Base-by-base conservation (phyloP, 2,329 filamentous ascomycete species). In the Pseudogymnoascus sp. region DNA sequence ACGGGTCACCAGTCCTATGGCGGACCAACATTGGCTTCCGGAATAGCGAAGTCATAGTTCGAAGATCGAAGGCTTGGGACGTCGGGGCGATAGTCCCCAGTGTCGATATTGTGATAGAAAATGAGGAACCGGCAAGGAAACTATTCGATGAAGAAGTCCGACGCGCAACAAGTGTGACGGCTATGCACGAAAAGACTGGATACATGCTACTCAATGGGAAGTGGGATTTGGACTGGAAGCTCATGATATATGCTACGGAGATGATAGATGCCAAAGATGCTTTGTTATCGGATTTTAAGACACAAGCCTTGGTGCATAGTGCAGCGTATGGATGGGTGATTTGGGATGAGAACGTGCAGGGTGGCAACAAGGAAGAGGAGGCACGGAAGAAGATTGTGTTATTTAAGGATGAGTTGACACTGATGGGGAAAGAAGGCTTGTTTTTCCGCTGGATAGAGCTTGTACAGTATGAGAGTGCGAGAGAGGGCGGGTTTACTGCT, bases 361-460 rank as follows among this genome's bases (percentile, higher is more conserved):
- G 75, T 1, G 76, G 75, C 8, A 75, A 68, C 28, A 73, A 73
- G 1, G 78, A 80, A 41, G 83, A 88, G 66, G 86, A 89, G 62
- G 81, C 85, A 64, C 77, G 86, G 66, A 82, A 85, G 64, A 90
- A 94, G 74, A 86, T 97, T 7, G 83, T 94, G 64, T 81, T 82
- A 2, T 95, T 97, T 72, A 86, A 90, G 68, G 88, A 94, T 43
- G 85, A 85, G 18, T 79, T 97, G 67, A 80, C 82, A 1, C 80
- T 80, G 2, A 79, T 94, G 73, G 91, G 88, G 43, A 96, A 96
- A 75, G 92, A 96, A 73, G 85, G 88, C 65, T 73, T 97, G 60
- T 97, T 97, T 76, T 96, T 89, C 76, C 84, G 88, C 61, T 96
- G 91, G 91, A 89, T 96, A 57, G 92, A 97, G 76, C 82, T 95